Evolutionary conservation across 768 basidiomycete genomes (phyloP), one percentile per base, ranked within the genome.

Genomic region (Mycena maculata): DNA sequence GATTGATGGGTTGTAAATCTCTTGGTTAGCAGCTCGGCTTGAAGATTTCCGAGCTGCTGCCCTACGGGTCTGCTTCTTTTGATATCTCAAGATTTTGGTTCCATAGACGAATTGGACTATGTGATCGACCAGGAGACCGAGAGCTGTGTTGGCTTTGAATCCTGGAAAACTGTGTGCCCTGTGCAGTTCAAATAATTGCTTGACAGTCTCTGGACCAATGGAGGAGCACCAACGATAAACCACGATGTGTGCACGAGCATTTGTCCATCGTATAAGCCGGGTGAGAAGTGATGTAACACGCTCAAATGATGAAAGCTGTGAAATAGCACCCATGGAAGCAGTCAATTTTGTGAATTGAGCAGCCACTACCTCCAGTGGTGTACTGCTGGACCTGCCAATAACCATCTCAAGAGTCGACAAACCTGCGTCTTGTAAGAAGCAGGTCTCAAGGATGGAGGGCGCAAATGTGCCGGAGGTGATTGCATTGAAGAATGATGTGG

Each of bases 181-280:
- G 23, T 60, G 58, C 20, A 36, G 58, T 10, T 60, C 58, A 28
- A 60, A 60, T 4, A 60, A 15, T 10, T 13, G 9, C 20, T 60
- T 60, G 47, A 49, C n/a, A 0, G 23, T 49, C 18, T n/a, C 18
- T 23, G 58, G 58, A 4, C 58, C 47, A 20, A 39, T 39, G 20
- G n/a, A 23, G 18, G 58, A 25, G 31, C 47, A 60, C 58, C 47
- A 60, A 12, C 58, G 31, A 36, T 25, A 60, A n/a, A 60, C 49
- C 0, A 49, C 33, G 28, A 60, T 49, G n/a, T 49, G 58, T 1
- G 47, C 23, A 11, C 48, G 22, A 0, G 47, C 45, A 28, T 39
- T 60, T 3, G 47, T 50, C 58, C 31, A 50, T 4, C 36, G 47
- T 18, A 60, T 13, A 20, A 48, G 25, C 3, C 47, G 47, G 4